A percentile compares a stretch with the other conserved stretches of the same genome.
Evolutionary conservation across 805 yeast genomes (phyloP).

Genomic region (Candida ovalis): DNA sequence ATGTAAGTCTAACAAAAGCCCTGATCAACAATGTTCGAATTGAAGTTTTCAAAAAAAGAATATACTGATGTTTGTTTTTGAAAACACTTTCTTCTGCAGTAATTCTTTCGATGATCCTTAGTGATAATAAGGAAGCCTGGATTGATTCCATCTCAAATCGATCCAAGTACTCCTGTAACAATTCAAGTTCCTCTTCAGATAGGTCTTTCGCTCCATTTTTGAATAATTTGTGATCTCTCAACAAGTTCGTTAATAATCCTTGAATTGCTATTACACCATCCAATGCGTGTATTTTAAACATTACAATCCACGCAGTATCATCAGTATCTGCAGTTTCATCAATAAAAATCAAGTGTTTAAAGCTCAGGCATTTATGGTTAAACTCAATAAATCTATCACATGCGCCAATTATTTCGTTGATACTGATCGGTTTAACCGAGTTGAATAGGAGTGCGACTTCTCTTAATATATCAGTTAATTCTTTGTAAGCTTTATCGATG

Average conservation of each 20-base stretch:
- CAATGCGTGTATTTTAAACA: background rate
- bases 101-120: conserved; percentile 2
- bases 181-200: conserved; percentile 1
- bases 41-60: conserved; percentile 7
- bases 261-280: background rate
- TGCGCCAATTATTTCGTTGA: conserved; percentile 8
- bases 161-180: conserved; percentile 1
- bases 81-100: conserved; percentile 5
- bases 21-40: conserved; percentile 2
- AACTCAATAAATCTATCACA: conserved; percentile 3
- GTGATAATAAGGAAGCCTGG: conserved; percentile 4
- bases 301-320: conserved; percentile 5
- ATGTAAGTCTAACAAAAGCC: conserved; percentile 2
- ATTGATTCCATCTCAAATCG: background rate
- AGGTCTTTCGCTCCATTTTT: background rate
- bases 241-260: background rate
- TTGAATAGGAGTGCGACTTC: conserved; percentile 4
- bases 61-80: conserved; percentile 2
- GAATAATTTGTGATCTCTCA: background rate
- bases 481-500: conserved; percentile 1
- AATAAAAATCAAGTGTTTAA: conserved; percentile 1
- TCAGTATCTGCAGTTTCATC: background rate
- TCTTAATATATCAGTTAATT: conserved; percentile 1
- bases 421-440: conserved; percentile 1
- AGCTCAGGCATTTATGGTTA: conserved; percentile 3